Evolutionary conservation across 208 protist genomes (phyloP), one percentile per base, ranked within the genome.

Genomic region (Acanthamoeba lenticulata): DNA sequence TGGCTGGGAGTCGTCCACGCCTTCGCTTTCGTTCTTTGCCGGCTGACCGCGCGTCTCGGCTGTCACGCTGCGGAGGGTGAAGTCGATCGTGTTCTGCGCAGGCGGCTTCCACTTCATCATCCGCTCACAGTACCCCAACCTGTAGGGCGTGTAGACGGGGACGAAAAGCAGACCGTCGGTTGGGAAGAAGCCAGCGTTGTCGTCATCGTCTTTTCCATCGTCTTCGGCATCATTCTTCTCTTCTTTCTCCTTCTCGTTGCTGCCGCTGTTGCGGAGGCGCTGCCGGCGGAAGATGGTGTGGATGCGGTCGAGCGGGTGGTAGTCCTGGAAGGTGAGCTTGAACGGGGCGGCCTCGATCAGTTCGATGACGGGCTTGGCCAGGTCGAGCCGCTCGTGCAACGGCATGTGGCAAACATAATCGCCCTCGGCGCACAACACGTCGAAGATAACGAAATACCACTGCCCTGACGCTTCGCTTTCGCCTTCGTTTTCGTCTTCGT

Each of bases 71-170:
- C 74, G 74, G 32, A 85, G 74, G 38, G 74, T 85, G n/a, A 85
- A 85, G 44, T 85, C 74, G 19, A 85, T 85, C 24, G 74, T 85
- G 44, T 85, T 85, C 42, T 85, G 13, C 21, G 2, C 2, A 9
- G 74, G 74, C 38, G 74, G 44, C 74, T 85, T 85, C 74, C 74
- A 85, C n/a, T 85, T 85, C 74, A 85, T 85, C 74, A 85, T 85
- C 7, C 74, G 38, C 27, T 85, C 74, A 19, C 74, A 85, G 32
- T 85, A 85, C 27, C 74, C 74, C 42, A 85, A 85, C 74, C 44
- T 85, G 74, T 85, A 85, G 74, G 74, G 74, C 38, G 74, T 85
- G 74, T 85, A 85, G 45, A 85, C 74, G 27, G 74, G 74, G 42
- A 85, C 74, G 44, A 85, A 85, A 42, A 85, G 74, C 1, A 85